These are phyloP conservation scores for Microcyclosporella mali DNA, from an alignment of 2,329 filamentous ascomycete genomes.

Conservation along the genomic window DNA sequence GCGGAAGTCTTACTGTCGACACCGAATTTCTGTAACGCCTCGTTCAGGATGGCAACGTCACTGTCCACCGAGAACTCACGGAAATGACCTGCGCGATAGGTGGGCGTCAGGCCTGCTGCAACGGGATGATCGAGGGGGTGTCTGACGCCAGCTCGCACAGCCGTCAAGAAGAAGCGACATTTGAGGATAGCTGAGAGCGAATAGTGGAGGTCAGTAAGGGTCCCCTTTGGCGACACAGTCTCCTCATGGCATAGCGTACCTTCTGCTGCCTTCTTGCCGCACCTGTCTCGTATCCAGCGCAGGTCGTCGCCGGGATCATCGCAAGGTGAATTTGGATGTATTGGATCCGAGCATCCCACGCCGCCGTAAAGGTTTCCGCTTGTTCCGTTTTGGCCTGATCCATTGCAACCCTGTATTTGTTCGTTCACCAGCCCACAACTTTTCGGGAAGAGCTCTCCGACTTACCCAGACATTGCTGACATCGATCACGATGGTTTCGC, in stretches of 20 bases:
- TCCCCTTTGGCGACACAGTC: slow-evolving; percentile 3
- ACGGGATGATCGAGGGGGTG: slow-evolving; percentile 25
- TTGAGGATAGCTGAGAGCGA: slow-evolving; percentile 9
- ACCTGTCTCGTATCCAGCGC: slow-evolving; percentile 21
- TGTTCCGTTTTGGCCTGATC: slow-evolving; percentile 9
- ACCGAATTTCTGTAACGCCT: slow-evolving; percentile 73
- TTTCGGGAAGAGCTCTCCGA: background rate
- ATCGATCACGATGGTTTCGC: slow-evolving; percentile 20
- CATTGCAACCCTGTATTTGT: slow-evolving; percentile 14
- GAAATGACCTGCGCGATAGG: slow-evolving; percentile 15
- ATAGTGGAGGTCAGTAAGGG: slow-evolving; percentile 3
- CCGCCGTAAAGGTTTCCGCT: slow-evolving; percentile 12
- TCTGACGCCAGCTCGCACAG: slow-evolving; percentile 9
- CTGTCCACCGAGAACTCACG: slow-evolving; percentile 61
- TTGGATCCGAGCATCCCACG: slow-evolving; percentile 16
- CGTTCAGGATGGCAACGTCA: slow-evolving; percentile 64
- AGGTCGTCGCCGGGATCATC: slow-evolving; percentile 19
- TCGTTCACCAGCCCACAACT: background rate
- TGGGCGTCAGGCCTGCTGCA: slow-evolving; percentile 24
- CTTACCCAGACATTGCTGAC: slow-evolving; percentile 23
- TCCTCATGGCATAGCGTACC: too few species aligned
- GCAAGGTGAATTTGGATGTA: slow-evolving; percentile 19
- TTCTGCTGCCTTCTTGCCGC: slow-evolving; percentile 14
- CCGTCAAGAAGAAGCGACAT: slow-evolving; percentile 19
- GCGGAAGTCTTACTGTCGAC: slow-evolving; percentile 32